A percentile compares a stretch with the other conserved stretches of the same genome.
phyloP scores from a whole-genome alignment of 2,329 filamentous ascomycete genomes.

The Septoria linicola region DNA sequence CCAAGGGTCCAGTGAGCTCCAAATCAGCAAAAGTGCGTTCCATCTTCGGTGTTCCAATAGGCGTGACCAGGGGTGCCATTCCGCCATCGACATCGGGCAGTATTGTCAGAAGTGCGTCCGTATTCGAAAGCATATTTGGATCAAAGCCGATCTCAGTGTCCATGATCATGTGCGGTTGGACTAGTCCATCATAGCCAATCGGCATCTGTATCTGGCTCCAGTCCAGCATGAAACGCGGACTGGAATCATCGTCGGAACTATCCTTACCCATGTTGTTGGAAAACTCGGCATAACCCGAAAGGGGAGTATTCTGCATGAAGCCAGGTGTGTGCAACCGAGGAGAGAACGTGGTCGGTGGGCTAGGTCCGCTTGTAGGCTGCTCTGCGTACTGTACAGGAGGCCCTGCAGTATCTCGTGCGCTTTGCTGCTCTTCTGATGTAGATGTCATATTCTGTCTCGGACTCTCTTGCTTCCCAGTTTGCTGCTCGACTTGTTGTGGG shows the following conservation, averaged over 20 bases:
- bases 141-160: constrained; percentile 48
- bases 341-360: constrained; percentile 29
- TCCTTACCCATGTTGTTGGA: constrained; percentile 39
- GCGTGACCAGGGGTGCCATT: constrained; percentile 46
- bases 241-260: constrained; percentile 44
- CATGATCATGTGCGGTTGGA: constrained; percentile 47
- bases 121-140: constrained; percentile 41
- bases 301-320: constrained; percentile 46
- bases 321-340: constrained; percentile 27
- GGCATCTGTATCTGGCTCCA: constrained; percentile 50
- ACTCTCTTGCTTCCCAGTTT: constrained; percentile 38
- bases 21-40: constrained; percentile 50
- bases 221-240: constrained; percentile 51
- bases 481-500: constrained; percentile 35
- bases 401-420: constrained; percentile 34
- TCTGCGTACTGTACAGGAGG: constrained; percentile 44
- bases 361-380: constrained; percentile 40
- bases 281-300: constrained; percentile 50
- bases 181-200: constrained; percentile 45
- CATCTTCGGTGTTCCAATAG: constrained; percentile 49
- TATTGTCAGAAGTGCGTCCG: constrained; percentile 47
- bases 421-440: constrained; percentile 34
- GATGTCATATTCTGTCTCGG: constrained; percentile 29
- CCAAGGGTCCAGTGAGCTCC: constrained; percentile 45
- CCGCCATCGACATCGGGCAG: constrained; percentile 44